Evolutionary conservation across 2,329 filamentous ascomycete species (phyloP).

Genomic region (Talaromyces sp.): DNA sequence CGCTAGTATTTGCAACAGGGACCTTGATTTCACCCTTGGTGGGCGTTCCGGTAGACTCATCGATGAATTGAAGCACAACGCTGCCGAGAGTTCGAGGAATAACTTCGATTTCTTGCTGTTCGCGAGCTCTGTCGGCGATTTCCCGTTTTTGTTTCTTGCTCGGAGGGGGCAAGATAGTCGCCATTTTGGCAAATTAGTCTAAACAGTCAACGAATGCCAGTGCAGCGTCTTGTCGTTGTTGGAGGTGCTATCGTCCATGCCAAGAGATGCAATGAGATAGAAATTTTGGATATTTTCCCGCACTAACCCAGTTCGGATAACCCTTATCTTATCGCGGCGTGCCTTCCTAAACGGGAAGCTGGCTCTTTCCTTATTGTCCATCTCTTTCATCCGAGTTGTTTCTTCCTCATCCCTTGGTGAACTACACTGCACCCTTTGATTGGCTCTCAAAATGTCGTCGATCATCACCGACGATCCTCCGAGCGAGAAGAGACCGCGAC

Average conservation of each 20-base stretch:
- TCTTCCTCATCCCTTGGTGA: neutral
- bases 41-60: conserved; percentile 67
- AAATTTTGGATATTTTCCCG: conserved; percentile 17
- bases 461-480: conserved; percentile 21
- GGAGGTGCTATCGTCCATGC: neutral
- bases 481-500: conserved; percentile 33
- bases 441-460: neutral
- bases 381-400: too few species aligned
- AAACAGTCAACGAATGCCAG: neutral
- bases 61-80: conserved; percentile 82
- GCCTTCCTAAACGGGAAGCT: conserved; percentile 16
- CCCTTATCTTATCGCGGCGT: conserved; percentile 16
- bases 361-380: neutral
- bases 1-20: conserved; percentile 76
- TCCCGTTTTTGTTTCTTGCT: conserved; percentile 84
- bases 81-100: conserved; percentile 69
- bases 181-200: conserved; percentile 55
- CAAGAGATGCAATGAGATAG: neutral
- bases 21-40: conserved; percentile 71
- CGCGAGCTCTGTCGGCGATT: conserved; percentile 64
- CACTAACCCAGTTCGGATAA: conserved; percentile 11
- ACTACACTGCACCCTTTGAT: too few species aligned
- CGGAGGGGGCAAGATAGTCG: conserved; percentile 76
- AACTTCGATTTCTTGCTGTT: conserved; percentile 70
- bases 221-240: neutral